Percentiles rank a stretch among this genome's conserved stretches.
Evolutionary conservation across 176 grass and related monocot species (phyloP).

Genomic region (Ensete glaucum): DNA sequence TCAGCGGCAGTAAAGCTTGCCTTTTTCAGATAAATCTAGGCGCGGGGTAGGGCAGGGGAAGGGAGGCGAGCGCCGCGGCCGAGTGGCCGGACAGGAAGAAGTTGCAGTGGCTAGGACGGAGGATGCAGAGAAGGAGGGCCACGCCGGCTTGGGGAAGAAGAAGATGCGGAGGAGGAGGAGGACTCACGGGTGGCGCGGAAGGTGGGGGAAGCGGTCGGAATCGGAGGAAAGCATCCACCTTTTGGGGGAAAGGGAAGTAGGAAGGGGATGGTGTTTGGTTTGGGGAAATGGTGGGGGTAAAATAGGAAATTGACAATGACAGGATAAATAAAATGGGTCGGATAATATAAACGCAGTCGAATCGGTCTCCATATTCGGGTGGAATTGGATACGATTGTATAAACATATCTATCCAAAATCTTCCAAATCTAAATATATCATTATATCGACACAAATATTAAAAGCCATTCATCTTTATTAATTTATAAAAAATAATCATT

Average conservation of each 20-base stretch:
- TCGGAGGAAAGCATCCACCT: neutral
- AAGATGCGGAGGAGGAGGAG: neutral
- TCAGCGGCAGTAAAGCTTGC: neutral
- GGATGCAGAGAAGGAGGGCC: neutral
- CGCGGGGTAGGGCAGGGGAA: neutral
- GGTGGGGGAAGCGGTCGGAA: constrained; percentile 2
- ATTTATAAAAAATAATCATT: too few relatives aligned
- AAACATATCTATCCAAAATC: too few relatives aligned
- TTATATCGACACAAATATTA: too few relatives aligned
- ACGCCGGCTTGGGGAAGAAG: neutral
- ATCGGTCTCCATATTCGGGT: too few relatives aligned
- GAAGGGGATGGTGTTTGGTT: too few relatives aligned
- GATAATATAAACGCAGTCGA: too few relatives aligned
- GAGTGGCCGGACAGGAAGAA: neutral
- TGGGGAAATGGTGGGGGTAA: too few relatives aligned
- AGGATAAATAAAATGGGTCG: too few relatives aligned
- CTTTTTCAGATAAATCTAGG: neutral
- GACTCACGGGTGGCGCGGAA: neutral
- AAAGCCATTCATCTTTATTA: too few relatives aligned
- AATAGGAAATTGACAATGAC: too few relatives aligned
- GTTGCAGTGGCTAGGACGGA: neutral
- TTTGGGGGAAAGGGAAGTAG: neutral
- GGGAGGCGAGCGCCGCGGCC: neutral
- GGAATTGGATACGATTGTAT: too few relatives aligned
- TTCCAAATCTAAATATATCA: too few relatives aligned